These are phyloP conservation scores for Lagenidium giganteum DNA, from an alignment of 352 stramenopile species.

Conservation along the genomic window DNA sequence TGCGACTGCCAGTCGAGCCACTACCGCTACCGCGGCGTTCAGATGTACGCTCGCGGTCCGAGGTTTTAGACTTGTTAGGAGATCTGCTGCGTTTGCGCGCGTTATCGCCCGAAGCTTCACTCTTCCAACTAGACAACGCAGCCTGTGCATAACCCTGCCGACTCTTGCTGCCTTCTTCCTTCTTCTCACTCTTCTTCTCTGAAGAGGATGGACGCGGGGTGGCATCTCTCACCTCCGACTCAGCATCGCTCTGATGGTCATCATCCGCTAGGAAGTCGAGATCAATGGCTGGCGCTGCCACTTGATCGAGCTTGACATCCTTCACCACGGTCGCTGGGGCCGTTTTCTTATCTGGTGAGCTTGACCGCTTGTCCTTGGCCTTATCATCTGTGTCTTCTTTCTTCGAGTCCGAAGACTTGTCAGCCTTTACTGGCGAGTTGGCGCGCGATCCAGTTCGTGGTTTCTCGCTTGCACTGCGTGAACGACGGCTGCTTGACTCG, in stretches of 20 bases:
- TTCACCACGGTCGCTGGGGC: too few species aligned
- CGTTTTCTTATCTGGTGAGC: too few species aligned
- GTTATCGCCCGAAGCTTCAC: slow-evolving; percentile 9
- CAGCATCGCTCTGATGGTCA: slow-evolving; percentile 33
- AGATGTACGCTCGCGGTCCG: slow-evolving; percentile 14
- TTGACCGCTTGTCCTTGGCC: slow-evolving; percentile 3
- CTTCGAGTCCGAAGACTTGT: slow-evolving; percentile 8
- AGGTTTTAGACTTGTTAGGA: slow-evolving; percentile 22
- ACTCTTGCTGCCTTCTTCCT: slow-evolving; percentile 20
- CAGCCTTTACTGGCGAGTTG: too few species aligned
- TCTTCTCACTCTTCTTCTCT: slow-evolving; percentile 29
- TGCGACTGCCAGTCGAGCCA: slow-evolving; percentile 18
- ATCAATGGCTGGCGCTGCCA: slow-evolving; percentile 79
- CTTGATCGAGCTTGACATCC: slow-evolving; percentile 73
- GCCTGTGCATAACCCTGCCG: slow-evolving; percentile 25
- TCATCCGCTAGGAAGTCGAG: slow-evolving; percentile 77
- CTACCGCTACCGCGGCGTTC: slow-evolving; percentile 23
- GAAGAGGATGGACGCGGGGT: slow-evolving; percentile 12
- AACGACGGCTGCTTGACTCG: slow-evolving; percentile 19
- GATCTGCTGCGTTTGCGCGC: slow-evolving; percentile 27
- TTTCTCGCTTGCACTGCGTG: slow-evolving; percentile 36
- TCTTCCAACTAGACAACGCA: slow-evolving; percentile 23
- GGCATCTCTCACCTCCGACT: slow-evolving; percentile 21
- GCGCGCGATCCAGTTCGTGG: too few species aligned
- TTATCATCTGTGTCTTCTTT: slow-evolving; percentile 19